Conservation (phyloP, 805 yeast species). For the Kuraishia floccosa region DNA sequence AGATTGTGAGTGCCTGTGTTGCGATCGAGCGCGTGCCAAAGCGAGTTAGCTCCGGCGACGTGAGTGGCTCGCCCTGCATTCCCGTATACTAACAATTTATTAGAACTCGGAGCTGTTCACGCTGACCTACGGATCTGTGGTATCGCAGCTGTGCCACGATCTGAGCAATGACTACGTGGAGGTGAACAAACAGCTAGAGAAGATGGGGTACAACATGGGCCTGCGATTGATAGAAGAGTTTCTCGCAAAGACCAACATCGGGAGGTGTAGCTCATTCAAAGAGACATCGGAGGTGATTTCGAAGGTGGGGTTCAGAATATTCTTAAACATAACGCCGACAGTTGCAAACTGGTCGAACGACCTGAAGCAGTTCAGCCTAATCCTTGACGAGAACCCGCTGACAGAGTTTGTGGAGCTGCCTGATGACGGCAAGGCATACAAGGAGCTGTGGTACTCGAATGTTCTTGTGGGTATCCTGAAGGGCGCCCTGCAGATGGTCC, state of each 20-base stretch:
- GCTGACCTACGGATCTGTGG: conserved; percentile 90
- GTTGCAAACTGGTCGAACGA: conserved; percentile 70
- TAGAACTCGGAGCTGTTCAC: conserved; percentile 88
- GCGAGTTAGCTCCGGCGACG: too few species aligned
- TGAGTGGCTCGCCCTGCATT: background rate
- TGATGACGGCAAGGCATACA: conserved; percentile 54
- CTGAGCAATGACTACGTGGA: conserved; percentile 60
- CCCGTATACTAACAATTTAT: conserved; percentile 5
- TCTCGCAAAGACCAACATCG: conserved; percentile 76
- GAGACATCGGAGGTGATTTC: conserved; percentile 84
- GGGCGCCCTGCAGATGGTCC: conserved; percentile 94
- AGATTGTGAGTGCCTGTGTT: conserved; percentile 57
- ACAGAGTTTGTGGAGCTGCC: conserved; percentile 95
- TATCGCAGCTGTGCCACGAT: conserved; percentile 83
- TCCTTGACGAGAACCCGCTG: conserved; percentile 78
- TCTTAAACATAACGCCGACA: conserved; percentile 71
- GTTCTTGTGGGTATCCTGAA: conserved; percentile 80
- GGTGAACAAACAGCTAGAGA: conserved; percentile 76
- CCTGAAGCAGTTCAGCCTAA: conserved; percentile 60
- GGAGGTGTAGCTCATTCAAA: conserved; percentile 66
- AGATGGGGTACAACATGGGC: conserved; percentile 95
- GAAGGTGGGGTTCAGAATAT: conserved; percentile 84
- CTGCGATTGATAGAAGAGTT: conserved; percentile 86
- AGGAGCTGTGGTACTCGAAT: conserved; percentile 88
- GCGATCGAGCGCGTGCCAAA: too few species aligned